phyloP scores from a whole-genome alignment of 192 early-diverging fungal genomes.

The Coemansia sp. region DNA sequence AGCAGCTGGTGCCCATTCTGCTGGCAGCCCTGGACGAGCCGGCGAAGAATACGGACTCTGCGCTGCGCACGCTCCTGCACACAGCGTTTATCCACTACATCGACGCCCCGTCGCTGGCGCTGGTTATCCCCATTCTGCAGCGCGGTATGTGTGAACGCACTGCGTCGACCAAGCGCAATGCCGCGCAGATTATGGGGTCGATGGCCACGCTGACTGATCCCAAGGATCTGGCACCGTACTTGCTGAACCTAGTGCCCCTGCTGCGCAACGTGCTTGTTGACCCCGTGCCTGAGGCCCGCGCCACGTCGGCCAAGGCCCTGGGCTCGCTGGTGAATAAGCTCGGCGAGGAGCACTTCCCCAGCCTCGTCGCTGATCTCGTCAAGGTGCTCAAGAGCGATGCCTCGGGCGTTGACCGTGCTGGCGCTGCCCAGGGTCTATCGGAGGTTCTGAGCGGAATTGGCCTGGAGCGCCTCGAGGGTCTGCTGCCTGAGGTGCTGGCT shows the following conservation, averaged over 20 bases:
- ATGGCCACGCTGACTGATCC: slow-evolving; percentile 95
- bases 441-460: slow-evolving; percentile 93
- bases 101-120: slow-evolving; percentile 92
- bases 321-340: slow-evolving; percentile 91
- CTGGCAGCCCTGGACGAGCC: slow-evolving; percentile 89
- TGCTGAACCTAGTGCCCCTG: slow-evolving; percentile 78
- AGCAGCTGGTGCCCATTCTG: slow-evolving; percentile 84
- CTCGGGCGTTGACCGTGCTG: slow-evolving; percentile 91
- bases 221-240: slow-evolving; percentile 91
- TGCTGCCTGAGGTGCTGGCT: slow-evolving; percentile 88
- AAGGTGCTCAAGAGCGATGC: slow-evolving; percentile 86
- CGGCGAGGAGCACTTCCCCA: slow-evolving; percentile 93
- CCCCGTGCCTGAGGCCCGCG: slow-evolving; percentile 95
- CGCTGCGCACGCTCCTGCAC: slow-evolving; percentile 81
- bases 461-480: slow-evolving; percentile 76
- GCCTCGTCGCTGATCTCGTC: slow-evolving; percentile 83
- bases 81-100: slow-evolving; percentile 99
- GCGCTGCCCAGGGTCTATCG: slow-evolving; percentile 95
- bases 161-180: slow-evolving; percentile 91
- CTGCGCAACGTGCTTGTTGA: slow-evolving; percentile 92
- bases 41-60: slow-evolving; percentile 78
- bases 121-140: slow-evolving; percentile 93
- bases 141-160: slow-evolving; percentile 88
- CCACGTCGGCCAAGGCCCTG: slow-evolving; percentile 90
- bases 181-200: slow-evolving; percentile 98